Percentiles rank a stretch among this genome's conserved stretches.
These are phyloP conservation scores for Naganishia antarctica DNA, from an alignment of 768 basidiomycete species.

Conservation along the genomic window DNA sequence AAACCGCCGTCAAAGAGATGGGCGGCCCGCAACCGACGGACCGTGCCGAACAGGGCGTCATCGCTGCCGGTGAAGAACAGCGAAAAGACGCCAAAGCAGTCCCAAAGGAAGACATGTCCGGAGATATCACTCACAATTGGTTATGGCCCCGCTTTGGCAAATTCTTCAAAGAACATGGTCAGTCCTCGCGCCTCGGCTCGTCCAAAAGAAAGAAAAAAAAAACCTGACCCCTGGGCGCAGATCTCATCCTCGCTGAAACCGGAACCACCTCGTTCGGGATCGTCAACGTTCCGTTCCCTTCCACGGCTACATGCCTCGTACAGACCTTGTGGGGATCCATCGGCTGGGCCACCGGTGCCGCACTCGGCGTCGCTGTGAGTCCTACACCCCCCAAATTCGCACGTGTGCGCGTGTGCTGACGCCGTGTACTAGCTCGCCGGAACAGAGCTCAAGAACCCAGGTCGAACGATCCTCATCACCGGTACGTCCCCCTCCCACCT, in stretches of 20 bases:
- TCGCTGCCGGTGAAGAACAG: constrained; percentile 35
- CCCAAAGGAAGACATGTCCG: constrained; percentile 38
- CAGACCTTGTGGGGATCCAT: constrained; percentile 77
- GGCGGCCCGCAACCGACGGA: constrained; percentile 22
- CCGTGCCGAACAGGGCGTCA: constrained; percentile 29
- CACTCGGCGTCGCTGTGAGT: constrained; percentile 62
- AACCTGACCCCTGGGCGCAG: constrained; percentile 32
- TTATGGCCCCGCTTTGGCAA: constrained; percentile 74
- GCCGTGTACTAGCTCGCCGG: constrained; percentile 54
- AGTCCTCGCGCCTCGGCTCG: neutral
- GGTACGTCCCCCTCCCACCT: constrained; percentile 63
- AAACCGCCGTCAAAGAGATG: constrained; percentile 30
- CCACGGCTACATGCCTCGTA: constrained; percentile 55
- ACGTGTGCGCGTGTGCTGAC: too few species aligned
- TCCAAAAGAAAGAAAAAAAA: too few species aligned
- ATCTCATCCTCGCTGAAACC: constrained; percentile 79
- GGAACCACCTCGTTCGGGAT: constrained; percentile 85
- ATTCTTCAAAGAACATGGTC: constrained; percentile 56
- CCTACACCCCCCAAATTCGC: too few species aligned
- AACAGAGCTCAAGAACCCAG: constrained; percentile 56
- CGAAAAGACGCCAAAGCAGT: constrained; percentile 29
- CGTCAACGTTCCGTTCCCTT: constrained; percentile 71
- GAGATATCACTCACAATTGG: constrained; percentile 66
- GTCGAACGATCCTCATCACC: constrained; percentile 73
- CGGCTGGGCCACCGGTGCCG: constrained; percentile 71